These are phyloP conservation scores for Cutaneotrichosporon spelunceum DNA, from an alignment of 1,284 basidiomycete genomes.

Conservation along the genomic window DNA sequence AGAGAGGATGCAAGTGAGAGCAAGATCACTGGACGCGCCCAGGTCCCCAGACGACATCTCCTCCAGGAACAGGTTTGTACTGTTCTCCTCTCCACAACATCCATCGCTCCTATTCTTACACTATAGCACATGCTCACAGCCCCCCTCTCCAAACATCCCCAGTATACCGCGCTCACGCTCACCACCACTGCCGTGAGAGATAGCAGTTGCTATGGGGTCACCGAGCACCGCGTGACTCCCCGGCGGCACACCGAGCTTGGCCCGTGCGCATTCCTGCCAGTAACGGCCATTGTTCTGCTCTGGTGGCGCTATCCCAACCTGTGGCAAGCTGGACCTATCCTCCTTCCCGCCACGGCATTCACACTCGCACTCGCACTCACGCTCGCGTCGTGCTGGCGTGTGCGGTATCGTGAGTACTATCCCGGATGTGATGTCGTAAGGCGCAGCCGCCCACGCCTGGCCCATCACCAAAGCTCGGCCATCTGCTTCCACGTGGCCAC, in stretches of 20 bases:
- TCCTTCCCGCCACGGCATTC: background rate
- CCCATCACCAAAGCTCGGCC: background rate
- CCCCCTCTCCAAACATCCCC: background rate
- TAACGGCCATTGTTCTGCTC: background rate
- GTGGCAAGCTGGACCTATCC: background rate
- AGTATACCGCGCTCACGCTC: background rate
- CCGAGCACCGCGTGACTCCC: constrained; percentile 4
- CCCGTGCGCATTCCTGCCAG: background rate
- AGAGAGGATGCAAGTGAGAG: background rate
- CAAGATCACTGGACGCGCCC: background rate
- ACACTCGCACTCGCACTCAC: background rate
- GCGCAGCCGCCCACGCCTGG: background rate
- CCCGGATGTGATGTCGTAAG: background rate
- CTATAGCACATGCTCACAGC: background rate
- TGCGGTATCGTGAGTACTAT: constrained; percentile 19
- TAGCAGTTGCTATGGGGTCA: background rate
- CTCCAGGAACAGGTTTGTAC: background rate
- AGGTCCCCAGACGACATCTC: background rate
- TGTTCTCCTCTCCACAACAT: background rate
- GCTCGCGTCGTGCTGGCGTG: background rate
- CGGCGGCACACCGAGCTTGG: background rate
- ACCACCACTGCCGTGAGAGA: background rate
- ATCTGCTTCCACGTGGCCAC: background rate
- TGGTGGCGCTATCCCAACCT: constrained; percentile 2
- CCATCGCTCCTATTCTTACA: background rate